Base-by-base conservation (phyloP, 495 filamentous ascomycete genomes). In the Penicillium turbatum region DNA sequence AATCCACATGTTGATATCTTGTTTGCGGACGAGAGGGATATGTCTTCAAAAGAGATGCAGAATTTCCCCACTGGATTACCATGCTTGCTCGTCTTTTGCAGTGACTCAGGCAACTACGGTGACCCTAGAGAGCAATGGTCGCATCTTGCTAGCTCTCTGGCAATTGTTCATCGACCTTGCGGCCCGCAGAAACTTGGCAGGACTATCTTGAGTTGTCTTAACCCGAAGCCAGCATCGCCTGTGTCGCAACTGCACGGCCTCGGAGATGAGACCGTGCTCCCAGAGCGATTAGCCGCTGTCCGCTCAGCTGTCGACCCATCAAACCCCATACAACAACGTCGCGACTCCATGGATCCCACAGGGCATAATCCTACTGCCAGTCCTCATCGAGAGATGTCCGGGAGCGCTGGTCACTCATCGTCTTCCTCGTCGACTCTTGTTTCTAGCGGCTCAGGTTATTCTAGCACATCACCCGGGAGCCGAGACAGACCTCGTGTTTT, bases 181-280 rank as follows among this genome's bases (percentile, higher is more conserved):
- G 84, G 82, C 1, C 83, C 83, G 16, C 74, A 83, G 48, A 86
- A 85, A 57, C 64, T 86, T 17, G 81, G 78, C 5, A 82, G 79
- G 6, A 63, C 73, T 67, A 57, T 73, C 75, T 55, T 61, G n/a
- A 61, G 53, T 41, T 72, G 64, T 41, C 46, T 73, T 27, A 6
- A 39, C 6, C 1, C 29, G 17, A 49, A 31, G 6, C 31, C 39
- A 11, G 9, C 5, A 32, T 29, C 45, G n/a, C 21, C 39, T 42
- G 17, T 19, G n/a, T 19, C 8, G 6, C 15, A 29, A 2, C 8
- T 27, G 29, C 21, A 27, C 1, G 16, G 2, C 30, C 1, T 3
- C 35, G 4, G 6, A 8, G 26, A 29, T 16, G 26, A 19, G 9
- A 19, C n/a, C 5, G 26, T 49, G 8, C 3, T 49, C 5, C 47